phyloP scores from a whole-genome alignment of 2,329 filamentous ascomycete species.

The Cryphonectria japonica region DNA sequence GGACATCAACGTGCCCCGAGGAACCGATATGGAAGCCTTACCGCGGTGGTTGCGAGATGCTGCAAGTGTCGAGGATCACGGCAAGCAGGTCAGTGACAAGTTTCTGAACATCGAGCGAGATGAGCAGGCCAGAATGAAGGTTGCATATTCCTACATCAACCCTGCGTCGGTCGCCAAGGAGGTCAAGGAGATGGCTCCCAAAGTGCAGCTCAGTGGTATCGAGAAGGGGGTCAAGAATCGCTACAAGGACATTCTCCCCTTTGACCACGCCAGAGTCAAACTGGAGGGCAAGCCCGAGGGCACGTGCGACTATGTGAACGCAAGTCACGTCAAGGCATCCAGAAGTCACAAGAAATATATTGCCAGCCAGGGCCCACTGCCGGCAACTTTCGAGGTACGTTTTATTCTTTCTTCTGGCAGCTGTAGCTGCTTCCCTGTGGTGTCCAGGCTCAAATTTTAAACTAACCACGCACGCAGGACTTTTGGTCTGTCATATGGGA shows the following conservation, averaged over 20 bases:
- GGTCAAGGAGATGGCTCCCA: constrained; percentile 31
- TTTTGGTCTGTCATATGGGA: constrained; percentile 99
- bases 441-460: neutral
- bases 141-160: constrained; percentile 63
- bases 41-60: constrained; percentile 79
- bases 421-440: neutral
- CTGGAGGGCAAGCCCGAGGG: constrained; percentile 69
- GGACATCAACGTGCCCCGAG: constrained; percentile 54
- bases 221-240: constrained; percentile 95
- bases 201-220: constrained; percentile 82
- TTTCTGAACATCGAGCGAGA: constrained; percentile 83
- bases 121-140: constrained; percentile 91
- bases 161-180: constrained; percentile 41
- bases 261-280: constrained; percentile 88
- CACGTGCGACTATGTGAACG: constrained; percentile 93
- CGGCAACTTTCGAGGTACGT: constrained; percentile 85
- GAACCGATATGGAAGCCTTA: constrained; percentile 54
- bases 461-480: constrained; percentile 60
- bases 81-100: constrained; percentile 78
- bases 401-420: constrained; percentile 24
- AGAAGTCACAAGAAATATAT: constrained; percentile 92
- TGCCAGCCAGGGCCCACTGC: constrained; percentile 90
- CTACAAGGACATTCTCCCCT: constrained; percentile 97
- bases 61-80: constrained; percentile 68
- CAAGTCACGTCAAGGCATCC: constrained; percentile 79